Conservation (phyloP, 306 rosid species). For the Argentina anserina region DNA sequence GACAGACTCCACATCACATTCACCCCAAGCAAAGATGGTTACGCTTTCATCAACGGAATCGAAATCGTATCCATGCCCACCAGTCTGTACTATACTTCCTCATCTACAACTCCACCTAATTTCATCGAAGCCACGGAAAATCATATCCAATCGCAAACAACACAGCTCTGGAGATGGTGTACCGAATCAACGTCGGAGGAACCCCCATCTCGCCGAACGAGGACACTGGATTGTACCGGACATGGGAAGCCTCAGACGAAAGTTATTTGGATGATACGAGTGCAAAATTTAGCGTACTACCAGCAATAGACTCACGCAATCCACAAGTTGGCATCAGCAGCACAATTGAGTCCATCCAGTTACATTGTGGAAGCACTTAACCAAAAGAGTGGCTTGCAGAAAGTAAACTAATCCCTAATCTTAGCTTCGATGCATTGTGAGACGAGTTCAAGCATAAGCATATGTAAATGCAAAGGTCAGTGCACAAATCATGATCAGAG, state of each 20-base stretch:
- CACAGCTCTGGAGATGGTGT: constrained; percentile 25
- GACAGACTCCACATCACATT: constrained; percentile 38
- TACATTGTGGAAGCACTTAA: constrained; percentile 14
- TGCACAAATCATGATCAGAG: constrained; percentile 35
- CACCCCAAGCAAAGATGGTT: constrained; percentile 34
- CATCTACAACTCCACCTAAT: background rate
- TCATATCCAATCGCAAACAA: background rate
- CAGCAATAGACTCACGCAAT: background rate
- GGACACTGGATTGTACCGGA: constrained; percentile 38
- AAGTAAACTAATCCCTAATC: constrained; percentile 19
- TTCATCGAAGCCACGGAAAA: background rate
- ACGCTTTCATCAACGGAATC: constrained; percentile 69
- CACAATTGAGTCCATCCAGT: constrained; percentile 15
- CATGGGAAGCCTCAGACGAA: background rate
- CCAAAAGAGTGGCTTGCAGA: constrained; percentile 13
- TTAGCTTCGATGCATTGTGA: background rate
- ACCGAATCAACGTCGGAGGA: constrained; percentile 35
- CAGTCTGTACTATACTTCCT: constrained; percentile 43
- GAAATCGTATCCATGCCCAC: constrained; percentile 72
- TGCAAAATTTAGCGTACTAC: fast-evolving
- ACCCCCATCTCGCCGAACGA: fast-evolving
- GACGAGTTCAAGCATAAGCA: constrained; percentile 29
- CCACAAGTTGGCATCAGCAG: background rate
- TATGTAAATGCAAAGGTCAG: constrained; percentile 31
- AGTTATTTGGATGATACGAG: fast-evolving